A percentile compares a stretch with the other conserved stretches of the same genome.
Conservation (phyloP, 176 grass and related monocot species). For the Triticum monococcum region DNA sequence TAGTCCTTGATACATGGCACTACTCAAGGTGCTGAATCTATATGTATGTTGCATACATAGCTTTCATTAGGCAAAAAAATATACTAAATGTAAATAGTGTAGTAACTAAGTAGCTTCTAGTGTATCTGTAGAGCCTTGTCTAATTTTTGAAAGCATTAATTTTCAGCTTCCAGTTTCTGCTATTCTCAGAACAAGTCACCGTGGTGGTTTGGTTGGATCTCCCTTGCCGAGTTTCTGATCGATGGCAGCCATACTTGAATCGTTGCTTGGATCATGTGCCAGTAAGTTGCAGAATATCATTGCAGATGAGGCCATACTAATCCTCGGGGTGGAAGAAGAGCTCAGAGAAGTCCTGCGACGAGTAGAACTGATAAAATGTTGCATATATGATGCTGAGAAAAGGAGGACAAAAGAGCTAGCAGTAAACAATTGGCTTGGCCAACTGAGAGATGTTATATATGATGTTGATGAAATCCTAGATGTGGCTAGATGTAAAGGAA, state of each 20-base stretch:
- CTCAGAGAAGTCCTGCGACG: not conserved
- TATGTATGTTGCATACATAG: not conserved
- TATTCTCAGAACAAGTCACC: not conserved
- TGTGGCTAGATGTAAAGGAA: conserved; percentile 18
- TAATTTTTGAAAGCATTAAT: not conserved
- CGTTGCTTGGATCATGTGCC: not conserved
- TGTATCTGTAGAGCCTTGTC: too few species aligned
- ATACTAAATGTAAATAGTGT: not conserved
- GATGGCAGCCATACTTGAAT: conserved; percentile 36
- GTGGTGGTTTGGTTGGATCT: too few species aligned
- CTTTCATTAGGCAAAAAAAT: not conserved
- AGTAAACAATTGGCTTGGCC: conserved; percentile 31
- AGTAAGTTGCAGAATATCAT: not conserved
- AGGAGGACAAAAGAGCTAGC: conserved; percentile 9
- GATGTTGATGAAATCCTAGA: conserved; percentile 50
- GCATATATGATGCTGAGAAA: conserved; percentile 23
- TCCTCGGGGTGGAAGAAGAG: conserved; percentile 27
- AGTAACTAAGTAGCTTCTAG: not conserved
- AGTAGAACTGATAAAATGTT: conserved; percentile 2
- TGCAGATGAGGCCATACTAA: not conserved
- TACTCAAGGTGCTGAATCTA: not conserved
- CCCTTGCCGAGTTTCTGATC: not conserved
- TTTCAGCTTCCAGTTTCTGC: not conserved
- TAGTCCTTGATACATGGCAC: not conserved
- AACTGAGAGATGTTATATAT: conserved; percentile 44